Percentiles rank a stretch among this genome's conserved stretches.
These are phyloP conservation scores for Backusella australiensis DNA, from an alignment of 192 early-diverging fungal species.

Conservation along the genomic window DNA sequence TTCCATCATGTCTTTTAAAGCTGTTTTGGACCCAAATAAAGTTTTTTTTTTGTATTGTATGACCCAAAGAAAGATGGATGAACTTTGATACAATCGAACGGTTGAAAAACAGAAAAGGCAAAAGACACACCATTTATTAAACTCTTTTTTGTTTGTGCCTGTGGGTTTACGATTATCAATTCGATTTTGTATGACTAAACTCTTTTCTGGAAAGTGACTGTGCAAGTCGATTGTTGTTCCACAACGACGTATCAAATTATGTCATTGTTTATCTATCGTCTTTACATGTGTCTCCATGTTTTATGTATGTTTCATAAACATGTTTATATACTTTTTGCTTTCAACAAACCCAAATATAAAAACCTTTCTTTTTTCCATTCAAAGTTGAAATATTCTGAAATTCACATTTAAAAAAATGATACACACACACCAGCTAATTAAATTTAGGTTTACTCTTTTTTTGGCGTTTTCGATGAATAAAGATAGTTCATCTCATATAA, in stretches of 20 bases:
- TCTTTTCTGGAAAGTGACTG: constrained; percentile 1
- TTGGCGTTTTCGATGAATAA: not conserved
- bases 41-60: too few relatives aligned
- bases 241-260: not conserved
- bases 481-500: not conserved
- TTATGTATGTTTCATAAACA: not conserved
- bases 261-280: not conserved
- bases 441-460: not conserved
- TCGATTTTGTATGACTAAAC: not conserved
- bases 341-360: not conserved
- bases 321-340: not conserved
- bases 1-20: too few relatives aligned
- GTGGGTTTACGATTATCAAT: not conserved
- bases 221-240: not conserved
- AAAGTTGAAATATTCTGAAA: not conserved
- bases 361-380: not conserved
- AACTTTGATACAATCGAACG: too few relatives aligned
- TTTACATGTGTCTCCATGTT: not conserved
- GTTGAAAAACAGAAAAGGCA: too few relatives aligned
- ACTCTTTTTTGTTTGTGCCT: not conserved
- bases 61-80: too few relatives aligned
- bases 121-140: not conserved
- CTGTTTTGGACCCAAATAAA: too few relatives aligned
- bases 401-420: not conserved
- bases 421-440: not conserved